These are phyloP conservation scores for Onygenales sp. DNA, from an alignment of 2,329 filamentous ascomycete species.

Conservation along the genomic window DNA sequence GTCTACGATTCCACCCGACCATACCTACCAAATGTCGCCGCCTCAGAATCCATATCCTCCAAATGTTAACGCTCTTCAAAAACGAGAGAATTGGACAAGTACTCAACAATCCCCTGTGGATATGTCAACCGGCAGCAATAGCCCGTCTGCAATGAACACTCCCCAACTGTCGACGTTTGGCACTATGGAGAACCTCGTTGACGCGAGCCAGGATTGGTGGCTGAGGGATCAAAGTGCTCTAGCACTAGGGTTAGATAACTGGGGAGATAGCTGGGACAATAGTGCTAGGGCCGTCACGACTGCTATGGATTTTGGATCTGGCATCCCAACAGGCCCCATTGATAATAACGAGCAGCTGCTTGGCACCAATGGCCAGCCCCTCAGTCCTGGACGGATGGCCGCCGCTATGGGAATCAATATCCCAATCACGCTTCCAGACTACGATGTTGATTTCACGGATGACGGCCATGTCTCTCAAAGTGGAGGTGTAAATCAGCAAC, in stretches of 20 bases:
- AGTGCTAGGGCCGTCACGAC: not conserved
- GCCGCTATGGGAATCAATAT: not conserved
- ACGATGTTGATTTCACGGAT: not conserved
- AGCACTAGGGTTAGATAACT: slow-evolving; percentile 54
- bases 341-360: not conserved
- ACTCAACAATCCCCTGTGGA: slow-evolving; percentile 8
- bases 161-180: slow-evolving; percentile 35
- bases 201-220: slow-evolving; percentile 58
- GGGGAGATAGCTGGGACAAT: slow-evolving; percentile 7
- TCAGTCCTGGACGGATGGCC: not conserved
- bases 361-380: not conserved
- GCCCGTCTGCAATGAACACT: not conserved
- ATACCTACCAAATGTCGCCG: not conserved
- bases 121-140: slow-evolving; percentile 15
- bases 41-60: not conserved
- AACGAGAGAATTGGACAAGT: slow-evolving; percentile 3
- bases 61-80: slow-evolving; percentile 7
- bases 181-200: slow-evolving; percentile 50
- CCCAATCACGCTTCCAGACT: not conserved
- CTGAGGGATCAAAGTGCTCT: slow-evolving; percentile 53
- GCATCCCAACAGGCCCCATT: not conserved
- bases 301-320: not conserved
- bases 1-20: not conserved
- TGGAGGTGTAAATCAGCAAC: not conserved
- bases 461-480: not conserved